phyloP scores from a whole-genome alignment of 192 early-diverging fungal genomes.

The Coemansia sp. region DNA sequence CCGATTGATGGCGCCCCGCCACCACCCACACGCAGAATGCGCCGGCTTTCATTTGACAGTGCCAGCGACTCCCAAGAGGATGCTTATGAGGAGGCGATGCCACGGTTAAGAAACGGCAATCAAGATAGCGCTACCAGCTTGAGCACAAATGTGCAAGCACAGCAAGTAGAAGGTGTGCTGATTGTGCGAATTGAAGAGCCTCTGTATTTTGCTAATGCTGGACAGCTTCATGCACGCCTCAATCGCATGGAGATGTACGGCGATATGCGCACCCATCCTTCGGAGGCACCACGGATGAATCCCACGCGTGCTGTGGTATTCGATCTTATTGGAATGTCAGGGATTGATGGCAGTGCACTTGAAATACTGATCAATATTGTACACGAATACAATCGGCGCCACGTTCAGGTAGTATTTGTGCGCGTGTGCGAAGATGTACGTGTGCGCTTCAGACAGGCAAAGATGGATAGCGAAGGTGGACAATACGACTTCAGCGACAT shows the following conservation, averaged over 20 bases:
- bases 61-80: slow-evolving; percentile 19
- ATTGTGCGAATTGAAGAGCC: slow-evolving; percentile 91
- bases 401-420: slow-evolving; percentile 89
- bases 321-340: slow-evolving; percentile 86
- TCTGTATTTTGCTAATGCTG: slow-evolving; percentile 96
- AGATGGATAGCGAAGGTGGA: slow-evolving; percentile 63
- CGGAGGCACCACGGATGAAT: slow-evolving; percentile 79
- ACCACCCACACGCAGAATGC: not conserved
- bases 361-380: slow-evolving; percentile 91
- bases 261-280: slow-evolving; percentile 92
- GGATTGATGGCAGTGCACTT: slow-evolving; percentile 89
- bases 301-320: slow-evolving; percentile 81
- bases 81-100: slow-evolving; percentile 1
- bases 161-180: slow-evolving; percentile 80
- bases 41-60: slow-evolving; percentile 22
- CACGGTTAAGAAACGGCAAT: not conserved
- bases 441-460: slow-evolving; percentile 69
- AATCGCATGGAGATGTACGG: slow-evolving; percentile 93
- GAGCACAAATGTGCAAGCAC: slow-evolving; percentile 51
- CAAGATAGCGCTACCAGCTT: not conserved
- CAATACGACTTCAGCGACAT: slow-evolving; percentile 71
- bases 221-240: slow-evolving; percentile 92
- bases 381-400: slow-evolving; percentile 74
- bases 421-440: slow-evolving; percentile 74
- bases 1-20: slow-evolving; percentile 32